Evolutionary conservation across 768 basidiomycete species (phyloP), one percentile per base, ranked within the genome.

Genomic region (Mrakia blollopis): DNA sequence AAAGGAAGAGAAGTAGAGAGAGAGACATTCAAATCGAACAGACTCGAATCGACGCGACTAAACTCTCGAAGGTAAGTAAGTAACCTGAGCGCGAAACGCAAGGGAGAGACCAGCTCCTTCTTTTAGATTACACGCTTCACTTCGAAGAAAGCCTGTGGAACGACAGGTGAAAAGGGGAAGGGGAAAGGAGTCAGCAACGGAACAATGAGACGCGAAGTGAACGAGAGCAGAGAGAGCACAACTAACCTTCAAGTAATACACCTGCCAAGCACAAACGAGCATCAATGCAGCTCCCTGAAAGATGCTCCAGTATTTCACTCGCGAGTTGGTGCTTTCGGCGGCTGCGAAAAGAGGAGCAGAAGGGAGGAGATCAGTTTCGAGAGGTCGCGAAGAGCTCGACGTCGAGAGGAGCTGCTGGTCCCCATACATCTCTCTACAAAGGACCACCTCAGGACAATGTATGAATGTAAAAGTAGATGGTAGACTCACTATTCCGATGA

Each of bases 231-330:
- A n/a, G 28, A 37, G 57, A 72, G 28, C n/a, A 52, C 18, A 35
- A 61, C 71, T 35, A 21, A 90, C 93, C 87, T 98, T 95, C 72
- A 99, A 87, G 85, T 98, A 98, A 85, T 94, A 97, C 76, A 99
- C 88, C 85, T 99, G 97, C 95, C 95, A 98, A 62, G 88, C 95
- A 74, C 97, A 95, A 0, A 97, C 91, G 3, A 89, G 86, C 82
- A 98, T 91, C 75, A 98, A 85, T 30, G 98, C 91, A 57, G 92
- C 82, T 6, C 91, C 87, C 83, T 99, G 97, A 10, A 94, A 83
- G 78, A 99, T 90, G 3, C 94, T 95, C 97, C 97, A 99, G 94
- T 94, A 98, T 85, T 98, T 98, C 73, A 99, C 96, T 54, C 97
- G 89, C 54, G 91, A 88, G 83, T 98, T 98, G 28, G 86, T 85